A percentile compares a stretch with the other conserved stretches of the same genome.
phyloP scores from a whole-genome alignment of 371 early-diverging fungal genomes.

The Enteropsectra breve region DNA sequence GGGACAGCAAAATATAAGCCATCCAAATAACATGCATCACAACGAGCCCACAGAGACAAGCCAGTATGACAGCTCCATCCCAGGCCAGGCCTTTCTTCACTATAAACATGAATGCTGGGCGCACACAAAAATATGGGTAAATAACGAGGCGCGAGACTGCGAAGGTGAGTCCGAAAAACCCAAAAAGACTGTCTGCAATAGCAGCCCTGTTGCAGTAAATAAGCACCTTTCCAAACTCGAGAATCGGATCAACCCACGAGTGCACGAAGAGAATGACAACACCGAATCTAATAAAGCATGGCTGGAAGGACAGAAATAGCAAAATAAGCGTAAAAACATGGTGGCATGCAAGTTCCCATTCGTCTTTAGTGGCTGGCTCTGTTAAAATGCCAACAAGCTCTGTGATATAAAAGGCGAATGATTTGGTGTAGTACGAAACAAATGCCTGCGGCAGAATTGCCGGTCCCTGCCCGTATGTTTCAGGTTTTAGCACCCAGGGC shows the following conservation, averaged over 20 bases:
- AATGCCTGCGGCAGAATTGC: slow-evolving; percentile 28
- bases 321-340: slow-evolving; percentile 61
- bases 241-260: slow-evolving; percentile 63
- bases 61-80: slow-evolving; percentile 10
- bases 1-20: slow-evolving; percentile 8
- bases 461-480: slow-evolving; percentile 37
- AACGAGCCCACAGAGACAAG: neutral
- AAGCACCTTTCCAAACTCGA: slow-evolving; percentile 63
- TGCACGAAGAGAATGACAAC: slow-evolving; percentile 62
- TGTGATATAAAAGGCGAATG: slow-evolving; percentile 48
- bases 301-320: slow-evolving; percentile 59
- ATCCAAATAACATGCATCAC: slow-evolving; percentile 33
- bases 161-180: slow-evolving; percentile 62
- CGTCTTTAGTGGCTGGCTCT: slow-evolving; percentile 50
- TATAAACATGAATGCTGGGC: slow-evolving; percentile 35
- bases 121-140: slow-evolving; percentile 42
- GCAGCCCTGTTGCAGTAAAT: slow-evolving; percentile 58
- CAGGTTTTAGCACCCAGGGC: slow-evolving; percentile 30
- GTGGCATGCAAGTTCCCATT: slow-evolving; percentile 61
- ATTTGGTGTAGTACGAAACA: slow-evolving; percentile 44
- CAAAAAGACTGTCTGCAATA: slow-evolving; percentile 61
- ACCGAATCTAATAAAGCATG: slow-evolving; percentile 57
- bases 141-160: slow-evolving; percentile 59
- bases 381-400: slow-evolving; percentile 44
- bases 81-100: slow-evolving; percentile 19